phyloP scores from a whole-genome alignment of 2,329 filamentous ascomycete species.

The Diaporthe eres region DNA sequence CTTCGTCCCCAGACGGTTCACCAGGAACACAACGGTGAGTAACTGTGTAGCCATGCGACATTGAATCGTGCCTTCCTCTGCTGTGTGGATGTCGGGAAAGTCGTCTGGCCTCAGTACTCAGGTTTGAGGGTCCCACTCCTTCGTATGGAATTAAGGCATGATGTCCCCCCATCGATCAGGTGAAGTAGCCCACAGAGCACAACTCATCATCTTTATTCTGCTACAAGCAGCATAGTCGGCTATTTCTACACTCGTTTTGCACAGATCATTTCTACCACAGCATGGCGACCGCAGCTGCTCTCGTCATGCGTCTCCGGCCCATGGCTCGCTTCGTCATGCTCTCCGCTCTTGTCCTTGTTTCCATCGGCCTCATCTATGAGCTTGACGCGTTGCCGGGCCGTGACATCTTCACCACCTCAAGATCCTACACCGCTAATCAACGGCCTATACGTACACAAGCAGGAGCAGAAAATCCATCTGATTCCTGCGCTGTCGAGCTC shows the following conservation, averaged over 20 bases:
- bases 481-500: not conserved
- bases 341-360: not conserved
- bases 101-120: not conserved
- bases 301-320: not conserved
- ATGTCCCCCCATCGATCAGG: not conserved
- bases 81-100: not conserved
- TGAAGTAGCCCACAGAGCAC: not conserved
- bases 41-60: not conserved
- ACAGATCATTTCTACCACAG: not conserved
- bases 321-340: not conserved
- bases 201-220: not conserved
- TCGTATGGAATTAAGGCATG: too few species aligned
- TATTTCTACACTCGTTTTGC: not conserved
- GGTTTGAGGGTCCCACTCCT: not conserved
- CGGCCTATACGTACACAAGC: not conserved
- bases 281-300: not conserved
- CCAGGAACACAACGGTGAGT: not conserved
- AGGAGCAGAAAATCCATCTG: not conserved
- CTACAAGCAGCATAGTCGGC: not conserved
- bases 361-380: constrained; percentile 1
- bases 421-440: not conserved
- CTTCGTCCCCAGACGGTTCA: not conserved
- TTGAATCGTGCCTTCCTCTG: not conserved
- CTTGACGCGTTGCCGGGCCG: constrained; percentile 7
- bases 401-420: not conserved